A percentile compares a stretch with the other conserved stretches of the same genome.
Evolutionary conservation across 2,329 filamentous ascomycete genomes (phyloP).

Genomic region (Fusarium nanum): DNA sequence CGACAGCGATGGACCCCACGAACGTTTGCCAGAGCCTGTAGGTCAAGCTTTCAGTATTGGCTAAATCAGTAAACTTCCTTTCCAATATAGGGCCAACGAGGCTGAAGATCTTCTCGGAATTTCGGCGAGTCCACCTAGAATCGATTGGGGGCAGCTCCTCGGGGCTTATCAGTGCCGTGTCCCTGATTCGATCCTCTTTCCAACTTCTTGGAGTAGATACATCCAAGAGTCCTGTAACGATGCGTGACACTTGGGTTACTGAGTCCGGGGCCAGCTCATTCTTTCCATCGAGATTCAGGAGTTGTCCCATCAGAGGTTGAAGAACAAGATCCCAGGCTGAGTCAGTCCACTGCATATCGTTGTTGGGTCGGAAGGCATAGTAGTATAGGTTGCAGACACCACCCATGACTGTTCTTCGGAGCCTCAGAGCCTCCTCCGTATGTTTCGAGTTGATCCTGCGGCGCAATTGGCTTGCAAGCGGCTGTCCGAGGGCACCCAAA

Average conservation of each 20-base stretch:
- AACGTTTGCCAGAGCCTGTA: constrained; percentile 71
- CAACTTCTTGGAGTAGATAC: constrained; percentile 70
- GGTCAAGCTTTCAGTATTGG: constrained; percentile 65
- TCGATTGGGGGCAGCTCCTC: constrained; percentile 89
- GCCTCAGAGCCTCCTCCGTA: constrained; percentile 61
- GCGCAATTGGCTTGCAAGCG: constrained; percentile 75
- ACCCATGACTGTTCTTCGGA: constrained; percentile 69
- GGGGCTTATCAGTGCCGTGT: constrained; percentile 66
- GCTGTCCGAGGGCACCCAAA: constrained; percentile 67
- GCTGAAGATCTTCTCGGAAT: constrained; percentile 72
- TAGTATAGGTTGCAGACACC: constrained; percentile 86
- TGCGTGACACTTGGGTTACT: constrained; percentile 69
- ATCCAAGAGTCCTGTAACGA: constrained; percentile 79
- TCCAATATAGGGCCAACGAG: constrained; percentile 70
- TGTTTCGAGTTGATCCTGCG: constrained; percentile 70
- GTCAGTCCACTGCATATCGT: constrained; percentile 74
- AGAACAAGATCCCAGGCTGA: constrained; percentile 83
- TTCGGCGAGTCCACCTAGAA: constrained; percentile 85
- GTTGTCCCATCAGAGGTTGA: constrained; percentile 68
- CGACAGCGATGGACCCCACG: constrained; percentile 71
- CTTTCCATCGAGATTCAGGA: constrained; percentile 58
- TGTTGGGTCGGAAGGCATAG: constrained; percentile 80
- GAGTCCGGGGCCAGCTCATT: constrained; percentile 60
- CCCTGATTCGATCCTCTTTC: constrained; percentile 78
- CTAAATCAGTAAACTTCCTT: constrained; percentile 71